phyloP scores from a whole-genome alignment of 1,139 yeast genomes.

The Yamadazyma trypodendri region DNA sequence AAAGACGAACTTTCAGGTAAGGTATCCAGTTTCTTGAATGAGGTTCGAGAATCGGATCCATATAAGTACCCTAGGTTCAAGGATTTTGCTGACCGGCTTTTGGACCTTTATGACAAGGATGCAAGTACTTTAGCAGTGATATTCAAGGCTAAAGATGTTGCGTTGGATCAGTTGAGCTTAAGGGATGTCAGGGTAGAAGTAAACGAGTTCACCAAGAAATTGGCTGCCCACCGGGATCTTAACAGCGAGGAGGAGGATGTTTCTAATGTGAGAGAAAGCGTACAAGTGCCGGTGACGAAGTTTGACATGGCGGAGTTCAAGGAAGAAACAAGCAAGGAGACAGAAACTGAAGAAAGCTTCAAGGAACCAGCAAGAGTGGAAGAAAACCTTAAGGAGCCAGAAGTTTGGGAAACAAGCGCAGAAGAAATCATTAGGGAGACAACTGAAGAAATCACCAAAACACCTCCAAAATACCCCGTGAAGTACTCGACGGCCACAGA shows the following conservation, averaged over 20 bases:
- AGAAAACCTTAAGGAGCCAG: no score
- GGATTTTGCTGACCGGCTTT: constrained; percentile 7
- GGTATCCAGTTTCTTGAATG: constrained; percentile 7
- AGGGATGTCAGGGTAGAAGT: constrained; percentile 7
- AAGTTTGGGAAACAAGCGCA: no score
- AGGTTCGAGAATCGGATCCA: constrained; percentile 5
- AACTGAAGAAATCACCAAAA: no score
- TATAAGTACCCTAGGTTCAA: constrained; percentile 10
- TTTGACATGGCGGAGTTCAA: constrained; percentile 23
- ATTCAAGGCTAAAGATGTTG: constrained; percentile 1
- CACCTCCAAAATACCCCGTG: background rate
- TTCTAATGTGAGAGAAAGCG: constrained; percentile 5
- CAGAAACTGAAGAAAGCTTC: background rate
- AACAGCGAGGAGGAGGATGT: constrained; percentile 8
- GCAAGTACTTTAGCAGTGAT: constrained; percentile 10
- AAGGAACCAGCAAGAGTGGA: no score
- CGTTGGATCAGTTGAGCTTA: background rate
- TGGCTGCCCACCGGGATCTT: constrained; percentile 11
- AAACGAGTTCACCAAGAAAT: constrained; percentile 8
- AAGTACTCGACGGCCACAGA: constrained; percentile 8
- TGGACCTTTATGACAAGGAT: constrained; percentile 8
- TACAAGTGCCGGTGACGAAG: constrained; percentile 16
- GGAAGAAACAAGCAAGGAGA: constrained; percentile 1
- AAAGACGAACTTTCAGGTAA: constrained; percentile 10
- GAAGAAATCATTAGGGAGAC: constrained; percentile 1